Evolutionary conservation across 306 rosid genomes (phyloP).

Genomic region (Cucurbita maxima): DNA sequence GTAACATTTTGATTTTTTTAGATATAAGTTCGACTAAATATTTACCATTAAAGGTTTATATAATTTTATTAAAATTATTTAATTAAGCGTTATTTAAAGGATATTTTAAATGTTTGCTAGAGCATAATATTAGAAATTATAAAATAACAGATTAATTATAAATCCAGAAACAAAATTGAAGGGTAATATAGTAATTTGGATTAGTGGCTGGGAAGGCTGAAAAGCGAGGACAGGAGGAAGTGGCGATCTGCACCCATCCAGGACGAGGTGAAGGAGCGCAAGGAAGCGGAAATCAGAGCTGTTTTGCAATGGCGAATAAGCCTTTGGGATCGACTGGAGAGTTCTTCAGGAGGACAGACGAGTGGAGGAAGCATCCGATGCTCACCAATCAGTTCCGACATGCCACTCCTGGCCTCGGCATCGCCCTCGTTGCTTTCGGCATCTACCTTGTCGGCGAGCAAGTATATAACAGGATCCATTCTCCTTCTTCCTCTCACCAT

Average conservation of each 20-base stretch:
- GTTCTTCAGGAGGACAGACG: slow-evolving; percentile 84
- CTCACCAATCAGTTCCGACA: slow-evolving; percentile 63
- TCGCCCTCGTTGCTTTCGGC: slow-evolving; percentile 85
- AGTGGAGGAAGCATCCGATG: slow-evolving; percentile 96
- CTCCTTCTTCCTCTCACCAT: slow-evolving; percentile 28
- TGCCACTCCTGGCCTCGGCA: slow-evolving; percentile 86
- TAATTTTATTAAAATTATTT: too few species aligned
- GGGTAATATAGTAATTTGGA: neutral
- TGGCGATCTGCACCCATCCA: neutral
- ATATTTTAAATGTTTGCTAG: too few species aligned
- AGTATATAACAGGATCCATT: slow-evolving; percentile 31
- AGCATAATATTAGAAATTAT: too few species aligned
- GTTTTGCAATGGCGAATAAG: slow-evolving; percentile 23
- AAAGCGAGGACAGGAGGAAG: neutral
- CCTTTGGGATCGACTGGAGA: slow-evolving; percentile 49
- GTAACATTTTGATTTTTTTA: too few species aligned
- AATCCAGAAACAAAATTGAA: too few species aligned
- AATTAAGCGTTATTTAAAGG: too few species aligned
- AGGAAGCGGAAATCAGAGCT: neutral
- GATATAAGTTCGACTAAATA: too few species aligned
- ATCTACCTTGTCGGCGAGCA: slow-evolving; percentile 81
- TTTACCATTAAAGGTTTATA: too few species aligned
- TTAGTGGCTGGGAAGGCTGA: neutral
- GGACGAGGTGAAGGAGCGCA: neutral
- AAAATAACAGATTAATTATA: too few species aligned